A percentile compares a stretch with the other conserved stretches of the same genome.
Evolutionary conservation across 2,329 filamentous ascomycete genomes (phyloP).

Genomic region (Lecanicillium sp.): DNA sequence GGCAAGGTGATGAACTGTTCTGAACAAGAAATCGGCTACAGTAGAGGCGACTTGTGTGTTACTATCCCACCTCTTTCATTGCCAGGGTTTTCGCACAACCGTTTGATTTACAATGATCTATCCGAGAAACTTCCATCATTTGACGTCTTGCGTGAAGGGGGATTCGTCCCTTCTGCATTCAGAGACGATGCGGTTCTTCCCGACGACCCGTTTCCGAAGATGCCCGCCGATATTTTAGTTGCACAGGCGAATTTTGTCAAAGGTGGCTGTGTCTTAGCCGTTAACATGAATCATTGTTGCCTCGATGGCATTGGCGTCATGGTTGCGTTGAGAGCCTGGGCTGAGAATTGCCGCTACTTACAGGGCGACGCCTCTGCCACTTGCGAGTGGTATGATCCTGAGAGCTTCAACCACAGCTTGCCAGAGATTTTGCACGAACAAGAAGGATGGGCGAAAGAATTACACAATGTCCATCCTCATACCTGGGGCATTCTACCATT

Average conservation of each 20-base stretch:
- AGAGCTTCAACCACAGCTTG: conserved; percentile 22
- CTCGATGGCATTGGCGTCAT: conserved; percentile 22
- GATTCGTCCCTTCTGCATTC: conserved; percentile 20
- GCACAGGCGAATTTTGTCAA: conserved; percentile 23
- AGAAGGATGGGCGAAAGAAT: conserved; percentile 13
- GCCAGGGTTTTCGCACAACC: conserved; percentile 6
- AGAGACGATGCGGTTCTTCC: conserved; percentile 17
- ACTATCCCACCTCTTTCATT: conserved; percentile 13
- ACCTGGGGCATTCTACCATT: conserved; percentile 20
- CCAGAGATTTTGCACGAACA: conserved; percentile 19
- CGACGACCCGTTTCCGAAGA: conserved; percentile 14
- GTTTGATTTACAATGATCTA: conserved; percentile 19
- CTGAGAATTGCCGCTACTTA: conserved; percentile 21
- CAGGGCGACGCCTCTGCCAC: conserved; percentile 16
- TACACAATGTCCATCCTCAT: conserved; percentile 17
- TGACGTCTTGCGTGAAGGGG: conserved; percentile 14
- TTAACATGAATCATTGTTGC: conserved; percentile 17
- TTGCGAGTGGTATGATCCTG: conserved; percentile 19
- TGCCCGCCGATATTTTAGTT: conserved; percentile 20
- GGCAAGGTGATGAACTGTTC: conserved; percentile 25
- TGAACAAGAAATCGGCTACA: conserved; percentile 18
- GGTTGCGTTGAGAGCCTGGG: conserved; percentile 20
- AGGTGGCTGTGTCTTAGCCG: conserved; percentile 21
- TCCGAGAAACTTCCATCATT: conserved; percentile 18
- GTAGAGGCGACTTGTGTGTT: conserved; percentile 14